These are phyloP conservation scores for Cercospora sojina DNA, from an alignment of 2,329 filamentous ascomycete species.

Conservation along the genomic window DNA sequence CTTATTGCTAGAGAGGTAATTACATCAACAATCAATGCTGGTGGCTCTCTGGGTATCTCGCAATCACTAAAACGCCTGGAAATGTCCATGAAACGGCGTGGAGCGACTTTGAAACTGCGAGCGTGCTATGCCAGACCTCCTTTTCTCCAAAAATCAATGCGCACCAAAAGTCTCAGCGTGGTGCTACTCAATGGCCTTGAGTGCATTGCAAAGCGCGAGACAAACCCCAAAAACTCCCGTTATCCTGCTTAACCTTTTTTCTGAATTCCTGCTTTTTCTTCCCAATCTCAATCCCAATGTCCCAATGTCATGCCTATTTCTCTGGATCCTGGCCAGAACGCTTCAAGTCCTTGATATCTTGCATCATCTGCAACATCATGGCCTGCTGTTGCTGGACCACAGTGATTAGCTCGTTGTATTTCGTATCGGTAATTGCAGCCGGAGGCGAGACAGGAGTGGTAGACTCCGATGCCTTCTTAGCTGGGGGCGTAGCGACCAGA, in stretches of 20 bases:
- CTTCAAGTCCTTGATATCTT: slow-evolving; percentile 22
- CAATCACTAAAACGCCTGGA: not conserved
- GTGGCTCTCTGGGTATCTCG: not conserved
- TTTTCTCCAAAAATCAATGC: not conserved
- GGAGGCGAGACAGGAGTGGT: not conserved
- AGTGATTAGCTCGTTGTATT: slow-evolving; percentile 13
- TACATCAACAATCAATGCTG: not conserved
- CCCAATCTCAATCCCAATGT: not conserved
- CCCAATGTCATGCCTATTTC: not conserved
- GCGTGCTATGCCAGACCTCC: not conserved
- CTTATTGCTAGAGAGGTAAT: not conserved
- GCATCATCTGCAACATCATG: slow-evolving; percentile 22
- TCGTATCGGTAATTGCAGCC: not conserved
- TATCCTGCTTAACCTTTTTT: not conserved
- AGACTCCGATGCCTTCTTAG: not conserved
- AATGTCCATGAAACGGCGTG: not conserved
- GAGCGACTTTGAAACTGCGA: not conserved
- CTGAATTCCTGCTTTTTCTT: not conserved
- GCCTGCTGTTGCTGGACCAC: slow-evolving; percentile 18
- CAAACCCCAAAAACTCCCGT: not conserved
- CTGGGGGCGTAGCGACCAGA: not conserved
- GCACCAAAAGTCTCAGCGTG: not conserved
- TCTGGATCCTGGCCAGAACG: not conserved
- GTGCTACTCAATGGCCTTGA: not conserved
- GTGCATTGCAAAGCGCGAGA: not conserved